Base-by-base conservation (phyloP, 2,329 filamentous ascomycete species). In the Cytospora piceae region DNA sequence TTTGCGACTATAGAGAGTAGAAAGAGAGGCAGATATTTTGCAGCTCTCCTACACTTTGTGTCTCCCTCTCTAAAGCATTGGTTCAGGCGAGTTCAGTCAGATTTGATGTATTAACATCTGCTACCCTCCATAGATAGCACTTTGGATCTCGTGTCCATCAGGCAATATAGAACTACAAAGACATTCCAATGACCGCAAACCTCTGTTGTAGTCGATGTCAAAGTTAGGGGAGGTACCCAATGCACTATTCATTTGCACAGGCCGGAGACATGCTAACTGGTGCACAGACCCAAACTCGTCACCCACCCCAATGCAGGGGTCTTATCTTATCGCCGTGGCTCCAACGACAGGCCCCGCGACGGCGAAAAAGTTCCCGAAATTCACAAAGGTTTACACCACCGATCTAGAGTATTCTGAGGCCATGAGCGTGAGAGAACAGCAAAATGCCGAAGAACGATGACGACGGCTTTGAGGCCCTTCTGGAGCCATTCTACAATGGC, bases 401-500 rank as follows among this genome's bases (percentile, higher is more conserved):
- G 12, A n/a, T 49, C 46, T 8, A 49, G 46, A 49, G 9, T 24
- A 49, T 49, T n/a, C 24, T 24, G 46, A 49, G 46, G 46, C 5
- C n/a, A 49, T 49, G 34, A 63, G 39, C 52, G 61, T 66, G 63
- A 55, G 53, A 62, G 56, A 42, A 51, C 55, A 61, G 63, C 72
- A 79, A 71, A 65, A 87, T 87, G 85, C 78, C 81, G 72, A 75
- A 78, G 70, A 79, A 85, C 69, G 51, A 62, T 37, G 85, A 88
- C 76, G 85, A 88, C 77, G 85, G 85, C 72, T 89, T 89, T 73
- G 86, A 89, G 78, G 86, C 87, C 74, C 83, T 89, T 56, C 76
- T 89, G 67, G 85, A 88, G 81, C 87, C 87, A 34, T 88, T 89
- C 72, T 89, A 89, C 76, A 88, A 89, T 72, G 87, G 86, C 74